Evolutionary conservation across 2,329 filamentous ascomycete species (phyloP).

Genomic region (Colletotrichum sp.): DNA sequence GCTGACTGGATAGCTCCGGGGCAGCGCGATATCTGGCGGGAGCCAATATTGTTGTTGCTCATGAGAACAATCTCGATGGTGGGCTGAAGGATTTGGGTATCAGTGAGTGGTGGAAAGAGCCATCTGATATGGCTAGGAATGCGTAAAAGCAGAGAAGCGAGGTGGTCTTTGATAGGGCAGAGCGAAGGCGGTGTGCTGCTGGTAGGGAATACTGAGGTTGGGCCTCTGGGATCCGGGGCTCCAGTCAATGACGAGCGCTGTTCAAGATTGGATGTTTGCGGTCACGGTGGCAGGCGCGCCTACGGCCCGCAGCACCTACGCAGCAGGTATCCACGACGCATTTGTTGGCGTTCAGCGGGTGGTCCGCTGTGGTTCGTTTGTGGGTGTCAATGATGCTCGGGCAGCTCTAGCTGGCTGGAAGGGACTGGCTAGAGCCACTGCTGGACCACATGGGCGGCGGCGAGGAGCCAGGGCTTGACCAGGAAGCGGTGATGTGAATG

Average conservation of each 20-base stretch:
- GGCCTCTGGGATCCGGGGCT: neutral
- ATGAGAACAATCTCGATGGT: neutral
- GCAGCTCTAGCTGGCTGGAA: slow-evolving; percentile 9
- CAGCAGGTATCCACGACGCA: neutral
- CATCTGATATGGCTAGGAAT: neutral
- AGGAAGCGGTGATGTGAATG: neutral
- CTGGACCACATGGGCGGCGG: neutral
- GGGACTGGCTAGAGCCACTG: neutral
- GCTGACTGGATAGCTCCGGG: neutral
- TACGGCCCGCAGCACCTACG: neutral
- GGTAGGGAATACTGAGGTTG: neutral
- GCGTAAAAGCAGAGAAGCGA: neutral
- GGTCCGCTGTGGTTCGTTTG: neutral
- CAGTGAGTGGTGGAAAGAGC: neutral
- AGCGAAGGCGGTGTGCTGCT: slow-evolving; percentile 1
- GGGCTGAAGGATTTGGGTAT: neutral
- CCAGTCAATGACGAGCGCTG: neutral
- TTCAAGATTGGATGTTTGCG: neutral
- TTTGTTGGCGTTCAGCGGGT: neutral
- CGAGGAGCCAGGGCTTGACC: neutral
- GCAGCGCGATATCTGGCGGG: neutral
- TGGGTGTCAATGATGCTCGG: neutral
- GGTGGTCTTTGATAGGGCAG: neutral
- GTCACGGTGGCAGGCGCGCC: slow-evolving; percentile 6
- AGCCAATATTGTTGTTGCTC: neutral